These are phyloP conservation scores for Fraxinus floribunda DNA, from an alignment of 305 asterid genomes.

Conservation along the genomic window DNA sequence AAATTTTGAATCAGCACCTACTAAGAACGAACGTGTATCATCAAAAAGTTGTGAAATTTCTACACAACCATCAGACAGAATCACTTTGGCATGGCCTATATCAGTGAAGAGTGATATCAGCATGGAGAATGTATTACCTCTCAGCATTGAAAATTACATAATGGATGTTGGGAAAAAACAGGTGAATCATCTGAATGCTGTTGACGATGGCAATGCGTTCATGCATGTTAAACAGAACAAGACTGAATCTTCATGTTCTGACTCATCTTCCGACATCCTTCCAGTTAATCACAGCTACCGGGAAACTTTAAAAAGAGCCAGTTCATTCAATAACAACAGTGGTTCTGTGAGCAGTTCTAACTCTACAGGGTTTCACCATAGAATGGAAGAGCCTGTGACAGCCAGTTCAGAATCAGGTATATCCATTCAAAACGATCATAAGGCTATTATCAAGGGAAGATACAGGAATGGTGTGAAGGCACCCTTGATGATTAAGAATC, in stretches of 20 bases:
- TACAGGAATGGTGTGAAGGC: constrained; percentile 22
- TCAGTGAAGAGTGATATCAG: constrained; percentile 43
- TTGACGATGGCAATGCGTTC: constrained; percentile 19
- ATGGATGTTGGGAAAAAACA: constrained; percentile 15
- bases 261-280: constrained; percentile 30
- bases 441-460: constrained; percentile 26
- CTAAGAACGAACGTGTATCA: constrained; percentile 27
- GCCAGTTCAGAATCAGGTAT: constrained; percentile 36
- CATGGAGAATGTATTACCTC: constrained; percentile 26
- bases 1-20: constrained; percentile 24
- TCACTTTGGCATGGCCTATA: constrained; percentile 12
- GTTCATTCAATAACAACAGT: constrained; percentile 30
- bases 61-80: constrained; percentile 30
- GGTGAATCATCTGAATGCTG: neutral
- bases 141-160: constrained; percentile 20
- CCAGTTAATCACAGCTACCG: constrained; percentile 32
- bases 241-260: constrained; percentile 61
- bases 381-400: constrained; percentile 37
- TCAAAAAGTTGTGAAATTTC: constrained; percentile 28
- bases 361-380: constrained; percentile 25
- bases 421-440: constrained; percentile 33
- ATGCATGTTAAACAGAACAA: constrained; percentile 27
- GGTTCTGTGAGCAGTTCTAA: constrained; percentile 31
- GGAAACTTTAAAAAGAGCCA: constrained; percentile 36
- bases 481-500: constrained; percentile 11